A percentile compares a stretch with the other conserved stretches of the same genome.
These are phyloP conservation scores for Aspergillus nanangensis DNA, from an alignment of 495 filamentous ascomycete genomes.

Conservation along the genomic window DNA sequence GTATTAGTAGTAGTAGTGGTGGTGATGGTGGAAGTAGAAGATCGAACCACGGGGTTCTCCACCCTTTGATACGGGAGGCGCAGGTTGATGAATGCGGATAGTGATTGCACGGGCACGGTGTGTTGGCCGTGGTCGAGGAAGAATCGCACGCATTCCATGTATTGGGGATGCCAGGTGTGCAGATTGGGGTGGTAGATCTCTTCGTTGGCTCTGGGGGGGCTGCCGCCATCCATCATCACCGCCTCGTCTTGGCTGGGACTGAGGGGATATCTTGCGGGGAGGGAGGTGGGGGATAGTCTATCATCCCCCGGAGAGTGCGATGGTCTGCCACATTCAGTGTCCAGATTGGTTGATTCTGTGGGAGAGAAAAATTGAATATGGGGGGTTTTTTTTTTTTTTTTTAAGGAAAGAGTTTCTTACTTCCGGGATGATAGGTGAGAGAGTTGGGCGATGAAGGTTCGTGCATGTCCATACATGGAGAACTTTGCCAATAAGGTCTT, in stretches of 20 bases:
- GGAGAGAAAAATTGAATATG: no score
- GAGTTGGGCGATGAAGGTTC: slow-evolving; percentile 26
- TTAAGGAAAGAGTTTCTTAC: no score
- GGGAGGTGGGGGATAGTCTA: background rate
- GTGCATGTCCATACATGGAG: slow-evolving; percentile 27
- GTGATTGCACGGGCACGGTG: slow-evolving; percentile 69
- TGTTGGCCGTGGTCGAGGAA: slow-evolving; percentile 88
- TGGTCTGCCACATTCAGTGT: slow-evolving; percentile 17
- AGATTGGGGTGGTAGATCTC: slow-evolving; percentile 57
- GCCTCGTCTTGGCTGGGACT: slow-evolving; percentile 6
- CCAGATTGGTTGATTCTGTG: slow-evolving; percentile 20
- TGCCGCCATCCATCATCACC: slow-evolving; percentile 5
- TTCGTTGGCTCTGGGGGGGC: slow-evolving; percentile 11
- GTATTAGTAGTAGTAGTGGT: background rate
- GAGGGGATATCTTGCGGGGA: background rate
- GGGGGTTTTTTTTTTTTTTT: no score
- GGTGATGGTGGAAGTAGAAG: slow-evolving; percentile 10
- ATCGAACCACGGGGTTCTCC: slow-evolving; percentile 11
- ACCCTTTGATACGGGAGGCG: slow-evolving; percentile 40
- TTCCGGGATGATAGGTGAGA: slow-evolving; percentile 20
- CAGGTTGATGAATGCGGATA: slow-evolving; percentile 91
- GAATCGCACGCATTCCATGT: slow-evolving; percentile 78
- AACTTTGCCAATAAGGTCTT: slow-evolving; percentile 36
- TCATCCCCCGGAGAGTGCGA: no score
- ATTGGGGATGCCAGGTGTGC: slow-evolving; percentile 84